Conservation (phyloP, 495 filamentous ascomycete species). For the Collariella sp. region DNA sequence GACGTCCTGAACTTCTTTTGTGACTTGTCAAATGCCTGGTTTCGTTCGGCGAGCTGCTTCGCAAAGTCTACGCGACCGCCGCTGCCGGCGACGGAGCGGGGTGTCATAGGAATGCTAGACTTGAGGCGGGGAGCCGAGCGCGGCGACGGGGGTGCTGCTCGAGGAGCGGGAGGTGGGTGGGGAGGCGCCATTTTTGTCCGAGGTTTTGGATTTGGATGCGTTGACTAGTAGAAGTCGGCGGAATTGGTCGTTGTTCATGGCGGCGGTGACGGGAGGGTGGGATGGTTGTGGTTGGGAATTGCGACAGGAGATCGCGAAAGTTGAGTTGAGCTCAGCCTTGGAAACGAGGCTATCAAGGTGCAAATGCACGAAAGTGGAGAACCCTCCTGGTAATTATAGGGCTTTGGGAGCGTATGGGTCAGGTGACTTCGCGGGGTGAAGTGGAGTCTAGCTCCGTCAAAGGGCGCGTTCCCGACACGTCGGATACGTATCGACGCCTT, state of each 20-base stretch:
- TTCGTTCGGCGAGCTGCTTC: conserved; percentile 74
- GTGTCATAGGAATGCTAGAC: conserved; percentile 80
- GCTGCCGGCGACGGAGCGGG: conserved; percentile 54
- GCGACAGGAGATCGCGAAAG: background rate
- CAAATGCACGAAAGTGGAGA: background rate
- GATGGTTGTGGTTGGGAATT: background rate
- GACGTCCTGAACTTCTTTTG: conserved; percentile 69
- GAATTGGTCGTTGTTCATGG: conserved; percentile 96
- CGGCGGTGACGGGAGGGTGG: background rate
- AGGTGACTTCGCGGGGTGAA: background rate
- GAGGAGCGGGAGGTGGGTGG: conserved; percentile 18
- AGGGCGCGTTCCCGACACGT: conserved; percentile 8
- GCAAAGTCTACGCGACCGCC: conserved; percentile 58
- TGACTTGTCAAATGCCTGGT: conserved; percentile 40
- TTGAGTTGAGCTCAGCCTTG: background rate
- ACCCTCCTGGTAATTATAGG: no score
- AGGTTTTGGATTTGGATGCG: conserved; percentile 29
- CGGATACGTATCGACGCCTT: background rate
- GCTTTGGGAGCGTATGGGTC: no score
- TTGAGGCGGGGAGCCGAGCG: conserved; percentile 59
- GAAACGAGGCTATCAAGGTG: background rate
- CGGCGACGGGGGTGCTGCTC: conserved; percentile 22
- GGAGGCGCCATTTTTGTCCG: conserved; percentile 32
- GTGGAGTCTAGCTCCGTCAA: background rate
- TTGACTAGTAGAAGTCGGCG: conserved; percentile 66